These are phyloP conservation scores for Neonectria punicea DNA, from an alignment of 2,329 filamentous ascomycete genomes.

Conservation along the genomic window DNA sequence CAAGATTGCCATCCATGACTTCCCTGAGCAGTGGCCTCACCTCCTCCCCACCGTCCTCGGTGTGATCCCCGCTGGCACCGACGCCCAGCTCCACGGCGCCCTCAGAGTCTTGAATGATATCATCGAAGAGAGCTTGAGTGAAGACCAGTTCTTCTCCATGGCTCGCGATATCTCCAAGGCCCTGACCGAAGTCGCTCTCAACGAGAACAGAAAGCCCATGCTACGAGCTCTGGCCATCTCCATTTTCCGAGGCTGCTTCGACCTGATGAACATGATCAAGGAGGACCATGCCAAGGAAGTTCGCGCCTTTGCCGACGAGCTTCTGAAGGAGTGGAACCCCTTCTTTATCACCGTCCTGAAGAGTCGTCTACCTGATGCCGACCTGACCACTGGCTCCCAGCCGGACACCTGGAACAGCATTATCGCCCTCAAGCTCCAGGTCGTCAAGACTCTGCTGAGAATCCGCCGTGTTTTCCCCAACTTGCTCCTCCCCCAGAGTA, in stretches of 20 bases:
- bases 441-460: conserved; percentile 93
- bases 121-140: conserved; percentile 91
- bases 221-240: conserved; percentile 87
- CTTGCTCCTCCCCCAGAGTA: conserved; percentile 84
- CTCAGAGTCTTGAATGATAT: conserved; percentile 89
- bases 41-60: conserved; percentile 84
- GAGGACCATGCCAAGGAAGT: conserved; percentile 90
- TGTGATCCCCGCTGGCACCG: conserved; percentile 78
- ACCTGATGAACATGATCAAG: conserved; percentile 96
- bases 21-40: conserved; percentile 93
- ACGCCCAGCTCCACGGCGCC: conserved; percentile 87
- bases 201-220: conserved; percentile 76
- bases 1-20: conserved; percentile 94
- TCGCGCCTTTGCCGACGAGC: conserved; percentile 88
- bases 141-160: conserved; percentile 93
- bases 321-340: conserved; percentile 84
- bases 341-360: conserved; percentile 88
- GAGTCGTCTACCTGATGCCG: conserved; percentile 75
- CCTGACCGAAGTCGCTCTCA: conserved; percentile 84
- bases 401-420: conserved; percentile 81
- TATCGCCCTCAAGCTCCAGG: conserved; percentile 89
- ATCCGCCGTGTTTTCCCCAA: conserved; percentile 86
- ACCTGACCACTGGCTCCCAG: conserved; percentile 54
- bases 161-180: conserved; percentile 86
- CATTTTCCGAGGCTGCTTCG: conserved; percentile 91